Base-by-base conservation (phyloP, 176 grass and related monocot species). In the Tillandsia leiboldiana region DNA sequence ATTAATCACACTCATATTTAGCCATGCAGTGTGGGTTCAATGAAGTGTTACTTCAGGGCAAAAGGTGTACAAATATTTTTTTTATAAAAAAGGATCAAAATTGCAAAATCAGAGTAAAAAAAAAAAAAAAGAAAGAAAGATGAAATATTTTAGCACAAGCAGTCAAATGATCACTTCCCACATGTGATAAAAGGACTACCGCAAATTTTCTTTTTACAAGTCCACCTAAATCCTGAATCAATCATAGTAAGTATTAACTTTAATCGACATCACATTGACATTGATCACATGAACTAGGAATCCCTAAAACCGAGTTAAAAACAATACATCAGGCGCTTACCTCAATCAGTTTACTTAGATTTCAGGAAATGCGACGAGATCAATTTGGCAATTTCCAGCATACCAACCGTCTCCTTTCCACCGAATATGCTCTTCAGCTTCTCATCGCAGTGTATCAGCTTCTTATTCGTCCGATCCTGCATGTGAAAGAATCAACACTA, bases 401-500 rank as follows among this genome's bases (percentile, higher is more conserved):
- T 75, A 14, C 63, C 61, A 5, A 75, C 63, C 13, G 51, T 75
- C 10, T 75, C 73, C 47, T 24, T 75, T 2, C 62, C 73, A 29
- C 12, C 26, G 18, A 75, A 66, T 17, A 75, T 65, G 3, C 14
- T 22, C 73, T 66, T 75, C 73, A 75, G 73, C 22, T 75, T 75
- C 20, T 66, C 73, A 42, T 75, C 73, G 4, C 73, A 75, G 49
- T 1, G 0, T 53, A 75, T 66, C 48, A 65, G 62, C 63, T 15
- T 51, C 49, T 66, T 75, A 24, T 75, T 75, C 12, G 12, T 0
- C 42, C 62, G 73, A 15, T 75, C 47, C 73, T 75, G 23, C 73
- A 75, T 42, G 33, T 42, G 33, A 42, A 42, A 42, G 33, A 42
- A 42, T 7, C 3, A 42, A 7, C 33, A 42, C 33, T 42, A 33